phyloP scores from a whole-genome alignment of 2,329 filamentous ascomycete genomes.

The Coleophoma eucalyptorum region DNA sequence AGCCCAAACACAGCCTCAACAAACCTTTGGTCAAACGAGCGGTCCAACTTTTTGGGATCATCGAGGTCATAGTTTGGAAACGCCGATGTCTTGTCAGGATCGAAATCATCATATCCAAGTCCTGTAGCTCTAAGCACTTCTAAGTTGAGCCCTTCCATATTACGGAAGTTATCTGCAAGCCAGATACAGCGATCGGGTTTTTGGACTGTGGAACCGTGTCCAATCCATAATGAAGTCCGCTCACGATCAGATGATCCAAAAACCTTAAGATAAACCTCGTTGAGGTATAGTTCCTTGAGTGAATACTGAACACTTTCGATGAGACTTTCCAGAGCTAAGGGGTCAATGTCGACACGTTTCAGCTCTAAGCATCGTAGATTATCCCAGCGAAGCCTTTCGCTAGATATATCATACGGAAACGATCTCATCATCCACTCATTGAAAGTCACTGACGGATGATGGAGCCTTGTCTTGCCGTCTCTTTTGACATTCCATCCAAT shows the following conservation, averaged over 20 bases:
- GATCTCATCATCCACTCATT: slow-evolving; percentile 24
- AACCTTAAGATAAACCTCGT: slow-evolving; percentile 28
- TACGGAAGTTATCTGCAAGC: slow-evolving; percentile 23
- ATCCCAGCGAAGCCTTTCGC: slow-evolving; percentile 5
- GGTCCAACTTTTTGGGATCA: slow-evolving; percentile 16
- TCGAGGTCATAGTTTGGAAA: slow-evolving; percentile 22
- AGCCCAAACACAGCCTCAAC: slow-evolving; percentile 23
- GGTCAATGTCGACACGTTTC: slow-evolving; percentile 25
- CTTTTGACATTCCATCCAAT: slow-evolving; percentile 33
- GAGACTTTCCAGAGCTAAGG: slow-evolving; percentile 17
- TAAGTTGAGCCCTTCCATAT: slow-evolving; percentile 19
- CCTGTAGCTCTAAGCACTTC: slow-evolving; percentile 23
- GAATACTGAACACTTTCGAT: slow-evolving; percentile 20
- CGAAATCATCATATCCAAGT: slow-evolving; percentile 28
- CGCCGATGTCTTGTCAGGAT: slow-evolving; percentile 8
- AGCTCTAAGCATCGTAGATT: slow-evolving; percentile 25
- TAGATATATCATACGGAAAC: slow-evolving; percentile 18
- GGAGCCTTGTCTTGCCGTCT: slow-evolving; percentile 13
- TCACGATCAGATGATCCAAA: slow-evolving; percentile 9
- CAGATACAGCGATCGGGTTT: slow-evolving; percentile 15
- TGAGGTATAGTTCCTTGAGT: slow-evolving; percentile 27
- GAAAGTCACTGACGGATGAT: slow-evolving; percentile 10
- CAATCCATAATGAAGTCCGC: slow-evolving; percentile 24
- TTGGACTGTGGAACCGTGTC: slow-evolving; percentile 8
- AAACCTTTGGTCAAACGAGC: slow-evolving; percentile 27